These are phyloP conservation scores for Lavandula angustifolia DNA, from an alignment of 257 asterid genomes.

Conservation along the genomic window DNA sequence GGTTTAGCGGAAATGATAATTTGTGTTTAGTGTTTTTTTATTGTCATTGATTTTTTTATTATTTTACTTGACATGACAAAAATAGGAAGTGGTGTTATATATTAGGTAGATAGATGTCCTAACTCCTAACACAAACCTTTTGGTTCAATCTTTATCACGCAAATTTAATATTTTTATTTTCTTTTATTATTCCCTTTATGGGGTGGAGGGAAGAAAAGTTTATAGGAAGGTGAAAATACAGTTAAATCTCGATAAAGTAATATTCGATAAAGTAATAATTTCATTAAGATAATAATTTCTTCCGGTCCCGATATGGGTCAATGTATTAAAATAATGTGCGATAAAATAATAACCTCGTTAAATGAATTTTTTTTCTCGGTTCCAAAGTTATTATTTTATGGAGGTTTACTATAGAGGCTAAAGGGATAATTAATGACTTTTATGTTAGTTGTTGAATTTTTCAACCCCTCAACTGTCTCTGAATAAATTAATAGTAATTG, in stretches of 20 bases:
- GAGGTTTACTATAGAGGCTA: no score
- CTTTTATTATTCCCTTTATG: background rate
- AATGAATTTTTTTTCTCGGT: no score
- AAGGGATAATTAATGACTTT: conserved; percentile 25
- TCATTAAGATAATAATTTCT: no score
- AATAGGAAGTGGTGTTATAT: background rate
- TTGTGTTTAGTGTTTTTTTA: background rate
- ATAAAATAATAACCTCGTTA: no score
- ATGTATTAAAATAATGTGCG: no score
- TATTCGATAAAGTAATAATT: no score
- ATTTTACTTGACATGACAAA: conserved; percentile 17
- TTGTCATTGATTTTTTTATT: background rate
- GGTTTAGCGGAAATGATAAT: background rate
- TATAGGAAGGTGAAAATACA: conserved; percentile 5
- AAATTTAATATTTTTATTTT: background rate
- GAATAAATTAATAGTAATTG: no score
- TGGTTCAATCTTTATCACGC: background rate
- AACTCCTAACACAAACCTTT: conserved; percentile 29
- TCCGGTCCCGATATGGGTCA: no score
- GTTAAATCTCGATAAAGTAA: no score
- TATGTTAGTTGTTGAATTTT: background rate
- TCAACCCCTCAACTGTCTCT: conserved; percentile 34
- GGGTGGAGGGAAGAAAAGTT: background rate
- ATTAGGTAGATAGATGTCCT: conserved; percentile 34
- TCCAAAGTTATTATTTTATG: no score